These are phyloP conservation scores for Pinguiococcus pyrenoidosus DNA, from an alignment of 108 stramenopile species.

Conservation along the genomic window DNA sequence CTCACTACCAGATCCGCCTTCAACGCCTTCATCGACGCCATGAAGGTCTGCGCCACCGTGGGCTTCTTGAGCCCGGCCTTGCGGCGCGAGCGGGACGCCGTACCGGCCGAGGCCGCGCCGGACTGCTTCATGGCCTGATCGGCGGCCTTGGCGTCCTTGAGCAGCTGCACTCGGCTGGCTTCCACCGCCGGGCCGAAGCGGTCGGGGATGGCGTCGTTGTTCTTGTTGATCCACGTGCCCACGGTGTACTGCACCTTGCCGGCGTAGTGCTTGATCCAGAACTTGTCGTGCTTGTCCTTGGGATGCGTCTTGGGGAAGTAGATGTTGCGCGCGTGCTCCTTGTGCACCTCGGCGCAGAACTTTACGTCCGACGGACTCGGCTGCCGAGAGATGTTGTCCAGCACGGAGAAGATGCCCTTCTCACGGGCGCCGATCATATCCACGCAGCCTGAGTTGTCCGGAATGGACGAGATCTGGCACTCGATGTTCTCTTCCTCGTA, in stretches of 20 bases:
- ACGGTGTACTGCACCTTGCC: slow-evolving; percentile 41
- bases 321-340: slow-evolving; percentile 12
- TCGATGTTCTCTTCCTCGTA: too few species aligned
- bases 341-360: slow-evolving; percentile 25
- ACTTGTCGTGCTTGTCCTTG: slow-evolving; percentile 22
- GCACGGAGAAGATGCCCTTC: too few species aligned
- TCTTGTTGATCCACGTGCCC: slow-evolving; percentile 31
- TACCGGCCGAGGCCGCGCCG: neutral
- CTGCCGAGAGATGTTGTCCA: slow-evolving; percentile 31
- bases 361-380: slow-evolving; percentile 21
- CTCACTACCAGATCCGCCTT: slow-evolving; percentile 18
- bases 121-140: neutral
- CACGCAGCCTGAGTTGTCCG: too few species aligned
- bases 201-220: slow-evolving; percentile 30
- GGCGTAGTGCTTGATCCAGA: slow-evolving; percentile 34
- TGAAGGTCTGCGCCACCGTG: slow-evolving; percentile 29
- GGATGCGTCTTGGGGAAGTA: slow-evolving; percentile 19
- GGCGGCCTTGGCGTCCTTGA: too few species aligned
- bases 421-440: too few species aligned
- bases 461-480: too few species aligned
- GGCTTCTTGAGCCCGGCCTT: slow-evolving; percentile 10
- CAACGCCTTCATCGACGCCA: slow-evolving; percentile 26
- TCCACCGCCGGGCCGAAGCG: slow-evolving; percentile 14
- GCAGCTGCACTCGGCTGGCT: slow-evolving; percentile 8
- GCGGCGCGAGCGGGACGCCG: neutral